Percentiles rank a stretch among this genome's conserved stretches.
Evolutionary conservation across 352 stramenopile species (phyloP).

Genomic region (Blastocystis hominis): DNA sequence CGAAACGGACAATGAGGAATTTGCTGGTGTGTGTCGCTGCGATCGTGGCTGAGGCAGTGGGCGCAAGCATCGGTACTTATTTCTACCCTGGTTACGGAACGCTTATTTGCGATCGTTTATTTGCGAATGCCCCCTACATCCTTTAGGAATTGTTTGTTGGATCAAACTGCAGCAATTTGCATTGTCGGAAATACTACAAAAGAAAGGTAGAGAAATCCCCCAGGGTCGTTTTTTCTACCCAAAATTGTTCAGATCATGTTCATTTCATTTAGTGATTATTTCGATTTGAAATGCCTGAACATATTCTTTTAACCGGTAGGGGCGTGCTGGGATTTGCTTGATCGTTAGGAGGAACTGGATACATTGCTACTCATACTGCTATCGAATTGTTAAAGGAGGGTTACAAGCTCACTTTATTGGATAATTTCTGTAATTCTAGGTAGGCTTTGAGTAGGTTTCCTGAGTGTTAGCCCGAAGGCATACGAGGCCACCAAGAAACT

Average conservation of each 20-base stretch:
- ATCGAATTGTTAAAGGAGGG: conserved; percentile 71
- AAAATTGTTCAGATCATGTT: no score
- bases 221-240: no score
- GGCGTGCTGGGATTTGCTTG: not conserved
- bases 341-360: conserved; percentile 69
- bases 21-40: not conserved
- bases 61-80: not conserved
- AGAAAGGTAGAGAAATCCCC: no score
- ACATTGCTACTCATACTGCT: conserved; percentile 78
- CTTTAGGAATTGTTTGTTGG: conserved; percentile 24
- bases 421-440: conserved; percentile 74
- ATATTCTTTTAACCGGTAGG: conserved; percentile 54
- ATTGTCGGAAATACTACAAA: no score
- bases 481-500: conserved; percentile 68
- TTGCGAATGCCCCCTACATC: not conserved
- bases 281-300: not conserved
- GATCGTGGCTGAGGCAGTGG: not conserved
- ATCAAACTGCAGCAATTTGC: no score
- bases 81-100: not conserved
- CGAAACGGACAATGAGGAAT: not conserved
- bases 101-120: not conserved
- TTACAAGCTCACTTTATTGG: conserved; percentile 74
- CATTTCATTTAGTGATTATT: no score
- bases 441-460: conserved; percentile 56
- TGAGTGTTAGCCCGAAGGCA: conserved; percentile 60